Conservation (phyloP, 1,284 basidiomycete species). For the Lentinula novae-zelandiae region DNA sequence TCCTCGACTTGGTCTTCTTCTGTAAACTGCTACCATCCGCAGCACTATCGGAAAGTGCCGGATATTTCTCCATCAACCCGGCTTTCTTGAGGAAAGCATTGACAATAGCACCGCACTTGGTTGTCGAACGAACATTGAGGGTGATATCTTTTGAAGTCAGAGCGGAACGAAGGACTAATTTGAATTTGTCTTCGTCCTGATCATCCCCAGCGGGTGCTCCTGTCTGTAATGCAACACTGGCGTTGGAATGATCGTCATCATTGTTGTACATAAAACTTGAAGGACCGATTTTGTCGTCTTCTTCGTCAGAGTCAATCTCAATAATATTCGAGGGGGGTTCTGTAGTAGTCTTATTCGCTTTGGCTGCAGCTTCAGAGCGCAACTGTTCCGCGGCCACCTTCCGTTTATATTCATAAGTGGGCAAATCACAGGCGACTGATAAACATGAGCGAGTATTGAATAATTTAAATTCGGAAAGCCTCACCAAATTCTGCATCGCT, state of each 20-base stretch:
- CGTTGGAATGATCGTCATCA: conserved; percentile 20
- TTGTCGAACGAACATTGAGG: conserved; percentile 66
- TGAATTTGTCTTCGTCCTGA: conserved; percentile 51
- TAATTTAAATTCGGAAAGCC: conserved; percentile 20
- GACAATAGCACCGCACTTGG: conserved; percentile 70
- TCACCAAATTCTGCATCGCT: conserved; percentile 60
- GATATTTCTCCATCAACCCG: conserved; percentile 52
- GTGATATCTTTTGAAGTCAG: conserved; percentile 48
- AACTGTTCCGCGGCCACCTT: conserved; percentile 25
- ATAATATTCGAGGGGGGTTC: conserved; percentile 12
- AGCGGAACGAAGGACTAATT: conserved; percentile 57
- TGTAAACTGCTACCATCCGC: not conserved
- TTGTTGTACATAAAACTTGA: conserved; percentile 1
- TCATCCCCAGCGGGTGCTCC: conserved; percentile 16
- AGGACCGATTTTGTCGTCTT: conserved; percentile 1
- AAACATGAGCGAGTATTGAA: not conserved
- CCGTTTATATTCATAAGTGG: conserved; percentile 59
- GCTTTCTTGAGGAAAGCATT: conserved; percentile 66
- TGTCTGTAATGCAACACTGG: conserved; percentile 38
- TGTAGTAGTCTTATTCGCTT: conserved; percentile 14
- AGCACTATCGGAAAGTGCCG: conserved; percentile 22
- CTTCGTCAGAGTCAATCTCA: conserved; percentile 20
- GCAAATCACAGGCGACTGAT: conserved; percentile 60
- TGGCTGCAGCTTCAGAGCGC: conserved; percentile 5
- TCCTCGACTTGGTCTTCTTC: conserved; percentile 12